Conservation (phyloP, 371 early-diverging fungal species). For the Apophysomyces elegans region DNA sequence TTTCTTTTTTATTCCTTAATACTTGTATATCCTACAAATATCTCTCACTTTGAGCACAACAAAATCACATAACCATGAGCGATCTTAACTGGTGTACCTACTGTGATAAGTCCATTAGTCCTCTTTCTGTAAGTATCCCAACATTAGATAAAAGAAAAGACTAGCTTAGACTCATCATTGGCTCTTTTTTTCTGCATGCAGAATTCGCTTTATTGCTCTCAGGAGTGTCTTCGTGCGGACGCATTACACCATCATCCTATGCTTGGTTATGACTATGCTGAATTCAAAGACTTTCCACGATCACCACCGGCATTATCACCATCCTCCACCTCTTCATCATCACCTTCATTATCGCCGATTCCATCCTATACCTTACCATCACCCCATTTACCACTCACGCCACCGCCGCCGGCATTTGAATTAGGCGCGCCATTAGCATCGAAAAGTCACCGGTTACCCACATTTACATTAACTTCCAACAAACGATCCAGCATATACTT, state of each 20-base stretch:
- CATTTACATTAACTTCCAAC: background rate
- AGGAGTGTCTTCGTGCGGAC: slow-evolving; percentile 28
- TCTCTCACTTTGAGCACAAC: too few species aligned
- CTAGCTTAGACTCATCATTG: background rate
- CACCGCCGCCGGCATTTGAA: background rate
- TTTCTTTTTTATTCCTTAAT: background rate
- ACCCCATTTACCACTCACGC: background rate
- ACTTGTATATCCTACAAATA: background rate
- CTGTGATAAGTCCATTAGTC: background rate
- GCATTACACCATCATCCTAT: slow-evolving; percentile 24
- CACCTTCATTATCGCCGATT: background rate
- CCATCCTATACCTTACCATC: background rate
- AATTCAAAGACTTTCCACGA: slow-evolving; percentile 19
- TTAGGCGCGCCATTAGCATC: background rate
- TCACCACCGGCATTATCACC: background rate
- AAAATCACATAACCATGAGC: background rate
- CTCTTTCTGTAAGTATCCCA: background rate
- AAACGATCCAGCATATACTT: background rate
- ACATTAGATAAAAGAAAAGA: too few species aligned
- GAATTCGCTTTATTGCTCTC: slow-evolving; percentile 34
- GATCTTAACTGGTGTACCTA: background rate
- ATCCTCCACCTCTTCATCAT: background rate
- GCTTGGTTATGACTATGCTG: slow-evolving; percentile 27
- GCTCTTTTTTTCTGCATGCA: slow-evolving; percentile 5
- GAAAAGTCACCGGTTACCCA: background rate